Evolutionary conservation across 495 filamentous ascomycete species (phyloP).

Genomic region (Cetradonia linearis): DNA sequence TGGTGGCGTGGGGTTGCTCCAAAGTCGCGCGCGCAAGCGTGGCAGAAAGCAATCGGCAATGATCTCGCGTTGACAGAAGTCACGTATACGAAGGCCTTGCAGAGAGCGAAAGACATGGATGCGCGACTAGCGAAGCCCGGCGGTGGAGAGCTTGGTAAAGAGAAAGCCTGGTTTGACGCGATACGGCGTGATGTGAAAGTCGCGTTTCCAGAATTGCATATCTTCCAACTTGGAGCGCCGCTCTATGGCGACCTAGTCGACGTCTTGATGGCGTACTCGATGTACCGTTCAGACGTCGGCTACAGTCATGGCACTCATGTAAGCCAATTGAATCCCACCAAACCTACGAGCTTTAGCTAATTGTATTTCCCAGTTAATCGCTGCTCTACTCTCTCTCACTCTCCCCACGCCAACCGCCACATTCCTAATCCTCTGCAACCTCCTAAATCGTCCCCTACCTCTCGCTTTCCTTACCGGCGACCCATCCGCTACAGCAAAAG

Average conservation of each 20-base stretch:
- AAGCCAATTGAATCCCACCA: slow-evolving; percentile 26
- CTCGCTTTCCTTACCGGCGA: slow-evolving; percentile 81
- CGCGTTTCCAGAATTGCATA: slow-evolving; percentile 71
- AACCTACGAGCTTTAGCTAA: slow-evolving; percentile 7
- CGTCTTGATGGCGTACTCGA: slow-evolving; percentile 77
- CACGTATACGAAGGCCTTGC: slow-evolving; percentile 69
- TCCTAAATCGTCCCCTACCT: slow-evolving; percentile 79
- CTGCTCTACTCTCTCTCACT: slow-evolving; percentile 77
- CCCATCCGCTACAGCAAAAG: slow-evolving; percentile 55
- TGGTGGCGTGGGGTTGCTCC: slow-evolving; percentile 92
- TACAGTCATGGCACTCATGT: slow-evolving; percentile 81
- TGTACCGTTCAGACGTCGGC: slow-evolving; percentile 91
- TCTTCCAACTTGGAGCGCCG: slow-evolving; percentile 67
- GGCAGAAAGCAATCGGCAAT: slow-evolving; percentile 81
- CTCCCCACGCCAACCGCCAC: slow-evolving; percentile 58
- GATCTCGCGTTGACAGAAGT: slow-evolving; percentile 66
- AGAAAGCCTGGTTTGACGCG: slow-evolving; percentile 54
- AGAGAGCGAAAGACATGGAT: slow-evolving; percentile 60
- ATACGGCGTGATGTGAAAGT: slow-evolving; percentile 60
- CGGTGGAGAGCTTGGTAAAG: slow-evolving; percentile 38
- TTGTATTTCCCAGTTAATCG: slow-evolving; percentile 52
- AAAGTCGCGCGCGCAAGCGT: slow-evolving; percentile 69
- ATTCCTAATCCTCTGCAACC: slow-evolving; percentile 79
- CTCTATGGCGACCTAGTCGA: slow-evolving; percentile 67
- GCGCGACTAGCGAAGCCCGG: slow-evolving; percentile 34